Evolutionary conservation across 1,139 yeast genomes (phyloP), one percentile per base, ranked within the genome.

Genomic region (Wickerhamomyces sp.): DNA sequence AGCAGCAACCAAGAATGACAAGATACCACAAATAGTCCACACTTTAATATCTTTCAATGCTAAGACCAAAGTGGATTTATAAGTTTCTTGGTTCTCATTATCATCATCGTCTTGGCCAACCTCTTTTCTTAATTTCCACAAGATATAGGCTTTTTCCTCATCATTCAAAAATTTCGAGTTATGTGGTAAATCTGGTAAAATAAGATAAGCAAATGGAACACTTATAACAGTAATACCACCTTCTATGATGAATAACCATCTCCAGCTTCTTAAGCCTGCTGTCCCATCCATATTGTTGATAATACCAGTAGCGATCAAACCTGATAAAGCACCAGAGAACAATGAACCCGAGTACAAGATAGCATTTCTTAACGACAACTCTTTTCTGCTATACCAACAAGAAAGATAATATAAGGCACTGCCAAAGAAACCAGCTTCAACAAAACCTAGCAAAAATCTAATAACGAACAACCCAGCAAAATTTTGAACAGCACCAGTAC

Each of bases 61-160:
- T 40, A 74, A 58, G 24, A 59, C 41, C 43, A 73, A 59, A 7
- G 74, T 68, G 38, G 68, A 59, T 41, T 54, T 54, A 39, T 67
- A 67, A 20, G 59, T 51, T 33, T 67, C 65, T 35, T 64, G 56
- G 36, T 63, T 67, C 28, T 54, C 58, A 17, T 49, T 49, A 35
- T 77, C 81, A 46, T 60, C 75, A 28, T 79, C 81, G 14, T 81
- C 76, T 40, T 68, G 64, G 39, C 83, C 84, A 19, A 73, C 60
- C 51, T 64, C 70, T 39, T 70, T 65, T 49, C 70, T 76, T 46
- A 78, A 61, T 48, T 78, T 80, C 57, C 69, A 64, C 58, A 78
- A 54, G 56, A 53, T 46, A 10, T 49, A 39, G 3, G 56, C 44
- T 40, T 56, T 63, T 47, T 74, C 76, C 19, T 65, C 62, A 15